These are phyloP conservation scores for Spergularia bocconei DNA, from an alignment of 148 eudicot genomes.

Conservation along the genomic window DNA sequence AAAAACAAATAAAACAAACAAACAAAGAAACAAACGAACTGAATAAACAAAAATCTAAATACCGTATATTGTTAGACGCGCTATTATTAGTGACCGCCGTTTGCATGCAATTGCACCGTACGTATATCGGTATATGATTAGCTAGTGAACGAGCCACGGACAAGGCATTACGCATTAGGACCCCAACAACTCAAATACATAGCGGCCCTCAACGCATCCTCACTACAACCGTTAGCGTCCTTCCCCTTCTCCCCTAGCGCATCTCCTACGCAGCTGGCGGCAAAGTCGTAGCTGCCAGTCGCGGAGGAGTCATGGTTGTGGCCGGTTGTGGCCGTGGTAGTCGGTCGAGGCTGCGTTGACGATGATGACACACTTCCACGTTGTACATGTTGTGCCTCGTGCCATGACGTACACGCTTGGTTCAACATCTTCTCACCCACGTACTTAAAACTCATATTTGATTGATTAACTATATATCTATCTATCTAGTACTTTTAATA, in stretches of 20 bases:
- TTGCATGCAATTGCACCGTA: no score
- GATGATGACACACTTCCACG: not conserved
- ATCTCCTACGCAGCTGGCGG: not conserved
- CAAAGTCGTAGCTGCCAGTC: not conserved
- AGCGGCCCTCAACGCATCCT: constrained; percentile 20
- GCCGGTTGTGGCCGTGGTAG: not conserved
- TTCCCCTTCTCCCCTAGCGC: not conserved
- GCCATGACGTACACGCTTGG: constrained; percentile 10
- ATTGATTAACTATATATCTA: no score
- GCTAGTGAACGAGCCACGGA: no score
- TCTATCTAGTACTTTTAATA: no score
- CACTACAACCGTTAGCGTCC: not conserved
- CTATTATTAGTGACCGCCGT: no score
- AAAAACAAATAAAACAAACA: no score
- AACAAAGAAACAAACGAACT: no score
- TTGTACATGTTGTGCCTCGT: constrained; percentile 2
- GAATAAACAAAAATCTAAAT: no score
- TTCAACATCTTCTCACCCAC: constrained; percentile 11
- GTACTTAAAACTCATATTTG: constrained; percentile 5
- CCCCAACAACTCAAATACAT: constrained; percentile 29
- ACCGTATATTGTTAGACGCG: no score
- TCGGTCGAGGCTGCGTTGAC: not conserved
- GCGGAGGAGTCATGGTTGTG: not conserved
- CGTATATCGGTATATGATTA: no score
- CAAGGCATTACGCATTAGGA: constrained; percentile 13